A percentile compares a stretch with the other conserved stretches of the same genome.
These are phyloP conservation scores for Eucalyptus guilfoylei DNA, from an alignment of 345 rosid genomes.

Conservation along the genomic window DNA sequence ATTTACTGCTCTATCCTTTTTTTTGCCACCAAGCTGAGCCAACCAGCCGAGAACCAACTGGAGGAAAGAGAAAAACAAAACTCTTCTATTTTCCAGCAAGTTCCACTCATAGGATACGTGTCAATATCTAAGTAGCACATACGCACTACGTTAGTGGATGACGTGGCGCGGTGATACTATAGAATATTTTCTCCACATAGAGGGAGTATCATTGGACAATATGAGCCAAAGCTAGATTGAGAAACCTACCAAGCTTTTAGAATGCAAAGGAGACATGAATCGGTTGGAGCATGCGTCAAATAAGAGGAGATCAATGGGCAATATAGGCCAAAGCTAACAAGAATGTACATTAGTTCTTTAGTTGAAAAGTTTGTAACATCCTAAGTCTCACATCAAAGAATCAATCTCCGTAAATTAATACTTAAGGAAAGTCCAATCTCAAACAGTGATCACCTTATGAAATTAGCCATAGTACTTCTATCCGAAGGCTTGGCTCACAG, in stretches of 20 bases:
- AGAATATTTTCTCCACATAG: not conserved
- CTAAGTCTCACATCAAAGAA: too few relatives aligned
- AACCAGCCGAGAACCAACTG: rapidly evolving
- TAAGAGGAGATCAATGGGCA: not conserved
- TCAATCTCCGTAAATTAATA: not conserved
- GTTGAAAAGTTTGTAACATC: not conserved
- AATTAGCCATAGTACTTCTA: not conserved
- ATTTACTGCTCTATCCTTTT: too few relatives aligned
- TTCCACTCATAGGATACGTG: too few relatives aligned
- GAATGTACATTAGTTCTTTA: not conserved
- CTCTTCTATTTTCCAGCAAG: rapidly evolving
- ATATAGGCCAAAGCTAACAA: not conserved
- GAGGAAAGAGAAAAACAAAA: too few relatives aligned
- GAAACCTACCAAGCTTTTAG: not conserved
- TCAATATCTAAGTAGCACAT: too few relatives aligned
- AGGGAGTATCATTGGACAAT: not conserved
- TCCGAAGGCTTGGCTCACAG: not conserved
- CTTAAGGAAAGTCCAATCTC: not conserved
- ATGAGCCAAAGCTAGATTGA: not conserved
- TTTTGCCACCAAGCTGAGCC: too few relatives aligned
- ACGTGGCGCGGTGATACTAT: too few relatives aligned
- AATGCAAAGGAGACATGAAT: not conserved
- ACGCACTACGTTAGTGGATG: too few relatives aligned
- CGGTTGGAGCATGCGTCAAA: not conserved
- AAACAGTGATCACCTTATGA: not conserved